Evolutionary conservation across 139 green algal genomes (phyloP).

Genomic region (Bryopsis sp.): DNA sequence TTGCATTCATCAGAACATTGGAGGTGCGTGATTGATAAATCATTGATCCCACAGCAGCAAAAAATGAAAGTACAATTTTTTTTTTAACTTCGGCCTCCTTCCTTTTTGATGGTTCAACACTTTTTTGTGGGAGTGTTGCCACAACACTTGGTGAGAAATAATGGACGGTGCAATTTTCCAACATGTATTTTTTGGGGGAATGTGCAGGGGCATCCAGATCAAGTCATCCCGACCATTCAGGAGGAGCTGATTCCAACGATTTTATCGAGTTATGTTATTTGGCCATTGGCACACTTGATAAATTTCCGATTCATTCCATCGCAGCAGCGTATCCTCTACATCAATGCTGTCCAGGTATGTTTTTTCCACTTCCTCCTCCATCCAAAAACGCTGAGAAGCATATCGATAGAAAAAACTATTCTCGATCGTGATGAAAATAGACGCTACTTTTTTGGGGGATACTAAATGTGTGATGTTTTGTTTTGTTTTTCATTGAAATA

Average conservation of each 20-base stretch:
- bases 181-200: background rate
- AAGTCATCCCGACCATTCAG: slow-evolving; percentile 20
- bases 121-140: no score
- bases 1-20: slow-evolving; percentile 23
- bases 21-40: no score
- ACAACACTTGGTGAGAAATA: no score
- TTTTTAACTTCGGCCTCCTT: background rate
- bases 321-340: slow-evolving; percentile 69
- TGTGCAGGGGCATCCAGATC: slow-evolving; percentile 19
- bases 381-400: no score
- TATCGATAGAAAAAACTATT: no score
- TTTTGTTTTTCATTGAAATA: no score
- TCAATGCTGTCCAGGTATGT: slow-evolving; percentile 54
- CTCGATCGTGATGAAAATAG: no score
- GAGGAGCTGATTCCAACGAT: slow-evolving; percentile 30
- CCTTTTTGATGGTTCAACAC: background rate
- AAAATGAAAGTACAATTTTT: background rate
- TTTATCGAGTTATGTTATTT: slow-evolving; percentile 45
- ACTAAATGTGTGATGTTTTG: no score
- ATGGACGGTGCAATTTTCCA: no score
- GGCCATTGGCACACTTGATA: slow-evolving; percentile 61
- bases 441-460: no score
- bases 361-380: no score
- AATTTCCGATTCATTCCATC: slow-evolving; percentile 71
- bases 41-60: no score